These are phyloP conservation scores for Entelexis paramagnoliae DNA, from an alignment of 1,139 yeast species.

Conservation along the genomic window DNA sequence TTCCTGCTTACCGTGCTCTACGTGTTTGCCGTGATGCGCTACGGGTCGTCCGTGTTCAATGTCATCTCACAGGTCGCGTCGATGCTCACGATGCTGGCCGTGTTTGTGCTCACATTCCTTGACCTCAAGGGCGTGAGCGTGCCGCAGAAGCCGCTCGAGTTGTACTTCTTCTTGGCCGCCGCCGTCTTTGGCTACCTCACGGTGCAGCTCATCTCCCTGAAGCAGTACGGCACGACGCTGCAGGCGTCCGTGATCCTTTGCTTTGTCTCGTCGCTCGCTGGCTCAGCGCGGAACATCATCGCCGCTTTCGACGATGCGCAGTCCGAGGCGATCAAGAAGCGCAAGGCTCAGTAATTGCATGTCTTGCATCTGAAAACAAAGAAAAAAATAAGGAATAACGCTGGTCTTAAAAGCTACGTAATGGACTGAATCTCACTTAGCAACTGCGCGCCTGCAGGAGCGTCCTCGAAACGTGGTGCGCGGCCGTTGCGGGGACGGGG, in stretches of 20 bases:
- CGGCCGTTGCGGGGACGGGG: too few species aligned
- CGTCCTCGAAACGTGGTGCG: too few species aligned
- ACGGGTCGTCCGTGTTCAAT: slow-evolving; percentile 23
- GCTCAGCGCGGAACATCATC: slow-evolving; percentile 23
- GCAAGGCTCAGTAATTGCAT: slow-evolving; percentile 7
- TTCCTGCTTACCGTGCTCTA: slow-evolving; percentile 20
- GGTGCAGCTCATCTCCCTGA: slow-evolving; percentile 18
- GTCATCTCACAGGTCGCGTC: slow-evolving; percentile 17
- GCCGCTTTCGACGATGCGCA: slow-evolving; percentile 23
- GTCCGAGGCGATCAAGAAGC: slow-evolving; percentile 14
- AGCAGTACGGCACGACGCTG: slow-evolving; percentile 8
- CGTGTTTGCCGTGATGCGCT: slow-evolving; percentile 9
- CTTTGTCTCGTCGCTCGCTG: slow-evolving; percentile 20
- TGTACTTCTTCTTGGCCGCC: slow-evolving; percentile 23
- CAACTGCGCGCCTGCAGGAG: too few species aligned
- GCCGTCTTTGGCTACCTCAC: slow-evolving; percentile 23
- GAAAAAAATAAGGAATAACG: too few species aligned
- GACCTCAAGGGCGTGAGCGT: slow-evolving; percentile 24
- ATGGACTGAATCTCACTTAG: too few species aligned
- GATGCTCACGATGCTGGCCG: slow-evolving; percentile 14
- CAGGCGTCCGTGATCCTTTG: slow-evolving; percentile 17
- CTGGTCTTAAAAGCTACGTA: too few species aligned
- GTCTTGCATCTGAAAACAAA: not conserved
- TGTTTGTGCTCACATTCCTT: slow-evolving; percentile 22
- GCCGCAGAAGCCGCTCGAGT: slow-evolving; percentile 22